These are phyloP conservation scores for Lepidopterella palustris DNA, from an alignment of 495 filamentous ascomycete species.

Conservation along the genomic window DNA sequence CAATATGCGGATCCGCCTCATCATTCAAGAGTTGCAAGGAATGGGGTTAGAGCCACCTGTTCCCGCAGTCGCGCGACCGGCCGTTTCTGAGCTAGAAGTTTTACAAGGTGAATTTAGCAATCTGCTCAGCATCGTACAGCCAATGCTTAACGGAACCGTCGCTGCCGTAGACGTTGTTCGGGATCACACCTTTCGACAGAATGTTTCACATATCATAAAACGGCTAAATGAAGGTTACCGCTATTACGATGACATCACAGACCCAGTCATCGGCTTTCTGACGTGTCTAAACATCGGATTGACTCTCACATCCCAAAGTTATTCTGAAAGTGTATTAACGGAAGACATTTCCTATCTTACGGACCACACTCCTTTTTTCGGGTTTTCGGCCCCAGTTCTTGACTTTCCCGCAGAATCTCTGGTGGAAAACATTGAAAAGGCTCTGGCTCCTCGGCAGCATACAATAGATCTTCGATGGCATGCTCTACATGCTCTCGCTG, in stretches of 20 bases:
- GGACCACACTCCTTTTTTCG: constrained; percentile 20
- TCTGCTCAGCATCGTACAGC: constrained; percentile 56
- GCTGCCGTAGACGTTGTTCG: constrained; percentile 1
- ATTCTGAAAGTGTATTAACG: background rate
- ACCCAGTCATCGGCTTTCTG: constrained; percentile 73
- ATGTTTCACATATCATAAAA: constrained; percentile 59
- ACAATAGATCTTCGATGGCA: constrained; percentile 25
- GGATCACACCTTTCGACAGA: constrained; percentile 49
- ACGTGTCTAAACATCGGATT: constrained; percentile 73
- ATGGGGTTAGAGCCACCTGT: constrained; percentile 57
- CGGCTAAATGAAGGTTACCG: constrained; percentile 61
- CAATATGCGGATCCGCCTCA: constrained; percentile 54
- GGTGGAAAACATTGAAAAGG: background rate
- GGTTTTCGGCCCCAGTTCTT: background rate
- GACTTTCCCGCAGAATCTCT: background rate
- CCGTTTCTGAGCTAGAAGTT: constrained; percentile 55
- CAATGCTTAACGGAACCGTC: constrained; percentile 5
- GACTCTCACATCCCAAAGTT: constrained; percentile 44
- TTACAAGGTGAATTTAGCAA: constrained; percentile 79
- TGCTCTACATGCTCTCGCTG: constrained; percentile 6
- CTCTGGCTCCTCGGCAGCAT: constrained; percentile 4
- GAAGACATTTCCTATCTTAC: constrained; percentile 12
- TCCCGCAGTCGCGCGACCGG: constrained; percentile 68
- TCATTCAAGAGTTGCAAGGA: constrained; percentile 51
- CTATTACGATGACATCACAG: constrained; percentile 76